Conservation (phyloP, 495 filamentous ascomycete species). For the Penicillium ucsense region DNA sequence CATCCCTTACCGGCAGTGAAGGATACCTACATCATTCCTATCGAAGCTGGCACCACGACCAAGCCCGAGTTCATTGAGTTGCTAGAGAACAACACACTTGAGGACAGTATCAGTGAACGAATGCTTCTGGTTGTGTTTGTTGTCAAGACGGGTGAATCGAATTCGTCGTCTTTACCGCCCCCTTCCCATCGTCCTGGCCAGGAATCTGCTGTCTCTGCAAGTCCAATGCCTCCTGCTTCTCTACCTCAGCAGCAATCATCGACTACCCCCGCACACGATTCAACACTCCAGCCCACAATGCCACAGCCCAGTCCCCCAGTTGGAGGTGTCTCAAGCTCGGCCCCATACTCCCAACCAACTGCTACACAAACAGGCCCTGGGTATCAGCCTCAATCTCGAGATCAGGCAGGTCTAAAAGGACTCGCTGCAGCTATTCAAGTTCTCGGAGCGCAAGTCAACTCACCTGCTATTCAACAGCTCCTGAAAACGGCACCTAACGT, state of each 20-base stretch:
- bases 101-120: slow-evolving; percentile 53
- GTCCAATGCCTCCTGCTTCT: slow-evolving; percentile 35
- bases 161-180: slow-evolving; percentile 35
- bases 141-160: slow-evolving; percentile 43
- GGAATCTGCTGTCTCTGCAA: slow-evolving; percentile 28
- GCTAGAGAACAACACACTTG: slow-evolving; percentile 62
- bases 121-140: slow-evolving; percentile 72
- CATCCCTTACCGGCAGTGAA: slow-evolving; percentile 58
- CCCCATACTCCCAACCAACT: slow-evolving; percentile 22
- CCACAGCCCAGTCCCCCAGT: slow-evolving; percentile 11
- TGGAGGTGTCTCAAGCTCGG: slow-evolving; percentile 18
- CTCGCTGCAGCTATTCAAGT: slow-evolving; percentile 35
- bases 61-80: slow-evolving; percentile 68
- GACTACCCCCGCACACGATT: slow-evolving; percentile 7
- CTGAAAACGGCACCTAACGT: slow-evolving; percentile 56
- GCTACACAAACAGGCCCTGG: slow-evolving; percentile 9
- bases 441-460: slow-evolving; percentile 47
- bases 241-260: slow-evolving; percentile 25
- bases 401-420: slow-evolving; percentile 5
- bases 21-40: slow-evolving; percentile 68
- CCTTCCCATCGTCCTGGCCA: slow-evolving; percentile 34
- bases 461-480: slow-evolving; percentile 56
- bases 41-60: slow-evolving; percentile 48
- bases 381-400: too few species aligned
- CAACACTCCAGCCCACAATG: slow-evolving; percentile 8